Percentiles rank a stretch among this genome's conserved stretches.
Conservation (phyloP, 176 grass and related monocot genomes). For the sorghum (Sorghum bicolor) region DNA sequence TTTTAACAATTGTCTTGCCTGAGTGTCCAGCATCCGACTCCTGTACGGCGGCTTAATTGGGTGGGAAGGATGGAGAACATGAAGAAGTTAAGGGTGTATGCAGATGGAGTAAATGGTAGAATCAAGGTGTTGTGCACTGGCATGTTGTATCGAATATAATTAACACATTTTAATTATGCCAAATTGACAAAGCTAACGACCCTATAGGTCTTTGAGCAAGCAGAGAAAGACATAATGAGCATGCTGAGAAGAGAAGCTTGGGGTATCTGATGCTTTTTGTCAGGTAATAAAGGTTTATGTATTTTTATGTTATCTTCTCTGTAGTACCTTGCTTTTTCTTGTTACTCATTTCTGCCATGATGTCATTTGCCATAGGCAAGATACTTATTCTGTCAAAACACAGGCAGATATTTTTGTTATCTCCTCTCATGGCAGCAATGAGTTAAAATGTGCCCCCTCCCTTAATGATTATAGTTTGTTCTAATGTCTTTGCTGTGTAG, state of each 20-base stretch:
- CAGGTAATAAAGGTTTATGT: neutral
- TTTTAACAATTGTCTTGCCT: neutral
- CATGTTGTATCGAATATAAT: neutral
- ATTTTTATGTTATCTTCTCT: neutral
- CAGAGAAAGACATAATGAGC: neutral
- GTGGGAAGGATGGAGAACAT: neutral
- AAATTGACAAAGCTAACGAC: neutral
- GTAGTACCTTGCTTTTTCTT: neutral
- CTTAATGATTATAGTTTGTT: neutral
- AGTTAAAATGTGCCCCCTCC: neutral
- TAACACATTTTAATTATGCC: neutral
- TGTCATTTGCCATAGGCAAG: neutral
- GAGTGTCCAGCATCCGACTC: neutral
- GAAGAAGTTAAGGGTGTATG: neutral
- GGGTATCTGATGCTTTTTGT: neutral
- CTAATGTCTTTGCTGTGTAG: neutral
- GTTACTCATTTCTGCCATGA: neutral
- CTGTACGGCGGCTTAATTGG: slow-evolving; percentile 12
- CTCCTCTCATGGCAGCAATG: neutral
- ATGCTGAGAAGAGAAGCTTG: too few relatives aligned
- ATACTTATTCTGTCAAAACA: neutral
- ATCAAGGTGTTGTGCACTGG: neutral
- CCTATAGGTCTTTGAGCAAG: neutral
- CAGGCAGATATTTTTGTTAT: neutral
- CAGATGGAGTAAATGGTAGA: too few relatives aligned